These are phyloP conservation scores for Penicillium capsulatum DNA, from an alignment of 2,329 filamentous ascomycete genomes.

Conservation along the genomic window DNA sequence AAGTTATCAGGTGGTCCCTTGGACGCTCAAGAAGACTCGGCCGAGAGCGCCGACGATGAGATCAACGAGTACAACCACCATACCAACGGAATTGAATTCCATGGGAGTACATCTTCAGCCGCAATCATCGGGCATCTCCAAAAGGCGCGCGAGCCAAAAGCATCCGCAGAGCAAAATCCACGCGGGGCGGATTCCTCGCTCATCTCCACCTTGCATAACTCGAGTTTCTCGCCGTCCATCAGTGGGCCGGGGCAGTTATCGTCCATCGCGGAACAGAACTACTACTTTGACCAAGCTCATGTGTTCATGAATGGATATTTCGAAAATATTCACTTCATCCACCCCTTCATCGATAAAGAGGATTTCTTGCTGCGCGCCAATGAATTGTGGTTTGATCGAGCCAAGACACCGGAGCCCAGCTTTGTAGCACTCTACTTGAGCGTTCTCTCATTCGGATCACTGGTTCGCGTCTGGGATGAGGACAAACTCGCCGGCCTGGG, in stretches of 20 bases:
- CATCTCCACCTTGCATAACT: constrained; percentile 47
- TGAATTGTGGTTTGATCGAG: constrained; percentile 40
- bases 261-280: constrained; percentile 30
- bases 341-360: constrained; percentile 48
- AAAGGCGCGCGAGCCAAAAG: constrained; percentile 25
- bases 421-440: constrained; percentile 49
- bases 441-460: constrained; percentile 45
- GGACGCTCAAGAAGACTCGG: constrained; percentile 22
- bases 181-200: constrained; percentile 33
- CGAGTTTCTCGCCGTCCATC: constrained; percentile 39
- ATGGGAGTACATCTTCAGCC: constrained; percentile 47
- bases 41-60: constrained; percentile 34
- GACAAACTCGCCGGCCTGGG: constrained; percentile 42
- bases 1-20: constrained; percentile 11
- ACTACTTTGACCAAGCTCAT: constrained; percentile 45
- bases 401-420: constrained; percentile 33
- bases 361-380: constrained; percentile 44
- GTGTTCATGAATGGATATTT: constrained; percentile 48
- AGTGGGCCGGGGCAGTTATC: constrained; percentile 19
- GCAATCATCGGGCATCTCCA: constrained; percentile 45
- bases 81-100: constrained; percentile 47
- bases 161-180: constrained; percentile 13
- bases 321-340: constrained; percentile 47
- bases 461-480: constrained; percentile 45
- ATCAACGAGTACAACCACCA: constrained; percentile 45